Evolutionary conservation across 257 asterid species (phyloP).

Genomic region (Fraxinus cuspidata): DNA sequence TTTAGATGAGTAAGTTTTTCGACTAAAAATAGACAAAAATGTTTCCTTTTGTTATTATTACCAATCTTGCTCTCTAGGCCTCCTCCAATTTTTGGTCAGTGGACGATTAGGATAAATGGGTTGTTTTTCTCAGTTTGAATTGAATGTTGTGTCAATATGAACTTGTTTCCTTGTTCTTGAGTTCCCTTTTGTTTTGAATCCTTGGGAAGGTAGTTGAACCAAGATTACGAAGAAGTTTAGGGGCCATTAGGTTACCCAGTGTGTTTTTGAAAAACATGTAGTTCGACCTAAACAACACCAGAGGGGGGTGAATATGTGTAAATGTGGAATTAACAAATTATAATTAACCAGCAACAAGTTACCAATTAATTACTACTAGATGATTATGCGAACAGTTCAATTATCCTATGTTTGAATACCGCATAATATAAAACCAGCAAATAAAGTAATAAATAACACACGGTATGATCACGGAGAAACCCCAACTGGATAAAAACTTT

Average conservation of each 20-base stretch:
- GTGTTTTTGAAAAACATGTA: too few species aligned
- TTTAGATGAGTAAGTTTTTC: background rate
- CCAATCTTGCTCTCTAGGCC: background rate
- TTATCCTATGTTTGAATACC: too few species aligned
- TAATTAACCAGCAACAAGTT: too few species aligned
- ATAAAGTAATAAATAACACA: too few species aligned
- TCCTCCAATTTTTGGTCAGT: background rate
- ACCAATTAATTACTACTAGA: too few species aligned
- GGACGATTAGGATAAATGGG: background rate
- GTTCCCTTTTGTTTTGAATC: background rate
- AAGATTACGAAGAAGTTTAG: background rate
- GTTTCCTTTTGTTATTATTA: background rate
- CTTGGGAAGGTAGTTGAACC: background rate
- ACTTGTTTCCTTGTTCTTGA: background rate
- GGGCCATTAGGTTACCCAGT: background rate
- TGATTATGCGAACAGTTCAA: too few species aligned
- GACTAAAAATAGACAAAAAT: background rate
- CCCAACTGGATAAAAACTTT: too few species aligned
- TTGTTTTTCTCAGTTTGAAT: background rate
- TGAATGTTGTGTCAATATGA: background rate
- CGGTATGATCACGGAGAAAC: too few species aligned
- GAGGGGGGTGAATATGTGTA: too few species aligned
- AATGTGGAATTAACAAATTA: too few species aligned
- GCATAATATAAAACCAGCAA: too few species aligned
- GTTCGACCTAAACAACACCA: too few species aligned